These are phyloP conservation scores for Aspergillus floridensis DNA, from an alignment of 2,329 filamentous ascomycete species.

Conservation along the genomic window DNA sequence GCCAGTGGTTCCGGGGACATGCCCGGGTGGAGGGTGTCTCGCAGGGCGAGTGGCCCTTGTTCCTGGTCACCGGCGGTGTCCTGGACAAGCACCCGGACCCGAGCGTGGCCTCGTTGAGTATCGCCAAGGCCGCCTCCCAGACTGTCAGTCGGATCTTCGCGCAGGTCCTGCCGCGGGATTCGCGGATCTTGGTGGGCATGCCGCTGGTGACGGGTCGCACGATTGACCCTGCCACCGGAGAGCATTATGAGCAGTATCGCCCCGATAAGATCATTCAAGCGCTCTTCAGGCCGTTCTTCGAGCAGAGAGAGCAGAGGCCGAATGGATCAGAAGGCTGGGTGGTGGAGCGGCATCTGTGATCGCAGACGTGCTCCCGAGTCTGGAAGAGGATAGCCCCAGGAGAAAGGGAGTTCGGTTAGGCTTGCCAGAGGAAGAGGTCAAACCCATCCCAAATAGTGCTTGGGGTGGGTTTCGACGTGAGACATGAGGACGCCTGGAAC, in stretches of 20 bases:
- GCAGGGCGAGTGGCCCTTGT: neutral
- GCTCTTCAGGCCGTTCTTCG: neutral
- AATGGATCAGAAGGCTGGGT: neutral
- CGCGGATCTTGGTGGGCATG: conserved; percentile 4
- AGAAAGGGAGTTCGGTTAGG: neutral
- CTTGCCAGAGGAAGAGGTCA: neutral
- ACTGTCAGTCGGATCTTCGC: conserved; percentile 4
- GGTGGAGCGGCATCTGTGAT: neutral
- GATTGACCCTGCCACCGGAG: neutral
- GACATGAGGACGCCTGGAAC: neutral
- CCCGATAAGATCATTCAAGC: neutral
- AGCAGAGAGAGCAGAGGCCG: neutral
- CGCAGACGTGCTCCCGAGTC: neutral
- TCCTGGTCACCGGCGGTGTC: conserved; percentile 1
- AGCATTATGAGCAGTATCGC: neutral
- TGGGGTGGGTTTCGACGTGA: neutral
- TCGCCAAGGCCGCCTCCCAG: conserved; percentile 2
- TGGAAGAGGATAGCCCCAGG: neutral
- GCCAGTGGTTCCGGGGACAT: conserved; percentile 1
- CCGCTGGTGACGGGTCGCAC: neutral
- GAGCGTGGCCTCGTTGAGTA: neutral
- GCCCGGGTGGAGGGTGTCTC: neutral
- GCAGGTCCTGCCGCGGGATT: neutral
- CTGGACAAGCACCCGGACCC: neutral
- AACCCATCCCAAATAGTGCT: neutral